Evolutionary conservation across 257 asterid species (phyloP), one percentile per base, ranked within the genome.

Genomic region (Agastache rugosa): DNA sequence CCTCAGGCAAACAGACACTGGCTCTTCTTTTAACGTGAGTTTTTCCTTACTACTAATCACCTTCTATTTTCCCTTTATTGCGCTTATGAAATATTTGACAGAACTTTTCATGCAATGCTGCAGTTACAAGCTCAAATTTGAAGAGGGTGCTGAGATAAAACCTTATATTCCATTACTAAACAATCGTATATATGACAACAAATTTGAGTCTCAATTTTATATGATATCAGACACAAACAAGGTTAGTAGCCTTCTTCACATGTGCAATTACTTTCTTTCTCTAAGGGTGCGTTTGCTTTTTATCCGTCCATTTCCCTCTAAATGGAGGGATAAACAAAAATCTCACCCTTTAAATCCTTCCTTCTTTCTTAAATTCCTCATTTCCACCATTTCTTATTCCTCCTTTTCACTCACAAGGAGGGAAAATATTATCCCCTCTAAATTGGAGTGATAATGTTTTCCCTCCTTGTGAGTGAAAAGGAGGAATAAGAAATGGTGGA

Each of bases 121-220:
- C 91, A 95, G 99, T 74, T 95, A 95, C 87, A 95, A 92, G 83
- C 83, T 95, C 82, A 92, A 90, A 78, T 74, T 90, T 79, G 99
- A 95, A 84, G 99, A 92, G 64, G 85, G 79, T 48, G 93, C 96
- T 68, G 96, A 90, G 79, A 78, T 95, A 83, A 92, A 87, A 82
- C 98, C 99, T 76, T 83, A 84, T 75, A 83, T 95, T 83, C 98
- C 99, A 51, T 81, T 90, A 47, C 92, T 95, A 39, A 95, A 95
- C 91, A 92, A 95, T 78, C 97, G 99, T 31, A 87, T 92, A 69
- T 95, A 95, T 72, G 99, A 95, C 78, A 95, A 88, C 81, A 92
- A 95, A 79, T 90, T 95, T 76, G 99, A 95, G 87, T 82, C 99
- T 82, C 99, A 95, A 74, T 95, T 95, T 82, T 95, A 95, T 75